Evolutionary conservation across 306 rosid genomes (phyloP).

Genomic region (Quercus aquifolioides): DNA sequence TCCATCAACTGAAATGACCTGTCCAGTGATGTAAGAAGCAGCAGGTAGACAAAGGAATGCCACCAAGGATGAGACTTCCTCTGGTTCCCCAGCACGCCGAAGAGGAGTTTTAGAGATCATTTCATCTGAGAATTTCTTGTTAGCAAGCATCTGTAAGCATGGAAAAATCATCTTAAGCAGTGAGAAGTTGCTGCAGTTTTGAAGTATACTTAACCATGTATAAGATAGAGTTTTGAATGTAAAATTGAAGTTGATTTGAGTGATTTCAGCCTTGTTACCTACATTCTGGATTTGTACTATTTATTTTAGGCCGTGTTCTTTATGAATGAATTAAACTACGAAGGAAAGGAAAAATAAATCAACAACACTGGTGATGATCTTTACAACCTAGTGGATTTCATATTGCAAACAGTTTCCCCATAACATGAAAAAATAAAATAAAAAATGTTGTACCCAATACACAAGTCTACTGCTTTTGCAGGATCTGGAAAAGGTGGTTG

Average conservation of each 20-base stretch:
- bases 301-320: background rate
- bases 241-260: background rate
- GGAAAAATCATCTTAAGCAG: background rate
- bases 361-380: background rate
- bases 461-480: too few relatives aligned
- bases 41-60: constrained; percentile 63
- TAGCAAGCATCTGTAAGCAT: constrained; percentile 32
- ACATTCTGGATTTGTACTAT: background rate
- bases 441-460: background rate
- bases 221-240: background rate
- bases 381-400: background rate
- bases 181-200: background rate
- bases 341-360: background rate
- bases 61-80: constrained; percentile 53
- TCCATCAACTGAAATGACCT: constrained; percentile 52
- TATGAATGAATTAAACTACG: background rate
- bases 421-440: background rate
- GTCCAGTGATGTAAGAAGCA: constrained; percentile 64
- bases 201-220: background rate
- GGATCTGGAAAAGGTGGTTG: too few relatives aligned
- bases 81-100: constrained; percentile 42
- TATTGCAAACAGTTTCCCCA: background rate
- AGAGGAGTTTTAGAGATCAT: constrained; percentile 35
- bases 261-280: background rate
- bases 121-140: constrained; percentile 35